Base-by-base conservation (phyloP, 1,139 yeast species). In the Geotrichum reessii region DNA sequence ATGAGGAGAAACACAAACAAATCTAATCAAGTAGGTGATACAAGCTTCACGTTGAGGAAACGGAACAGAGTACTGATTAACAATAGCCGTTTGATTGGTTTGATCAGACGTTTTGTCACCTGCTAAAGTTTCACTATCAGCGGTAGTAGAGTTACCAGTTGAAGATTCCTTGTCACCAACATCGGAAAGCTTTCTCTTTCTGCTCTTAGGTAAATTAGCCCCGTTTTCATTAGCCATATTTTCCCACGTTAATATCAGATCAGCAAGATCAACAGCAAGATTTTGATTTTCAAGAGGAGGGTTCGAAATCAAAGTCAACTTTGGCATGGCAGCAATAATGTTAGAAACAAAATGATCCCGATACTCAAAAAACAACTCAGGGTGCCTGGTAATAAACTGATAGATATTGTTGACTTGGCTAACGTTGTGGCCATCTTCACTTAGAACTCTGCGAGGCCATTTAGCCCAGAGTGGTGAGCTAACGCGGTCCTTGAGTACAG, bases 301-400 rank as follows among this genome's bases (percentile, higher is more conserved):
- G 65, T 86, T 89, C 7, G 93, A 84, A 68, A 87, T 77, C 57
- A 89, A 85, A 1, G 96, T 89, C 59, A 93, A 77, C 69, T 92
- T 91, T 25, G 96, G 96, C 92, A 95, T 87, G 0, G 97, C 96
- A n/a, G 95, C 83, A 56, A 93, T 88, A 57, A 93, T 87, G 63
- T 87, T 89, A 1, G 96, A 87, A 60, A 91, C 83, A 67, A 92
- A 93, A 63, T 90, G 91, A 66, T 91, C 97, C 61, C 98, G 80
- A 8, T 93, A 93, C 57, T 84, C 84, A 68, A 82, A 93, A 72
- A 95, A 93, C 57, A 90, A 74, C 61, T 86, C 93, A 0, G 95
- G 84, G 65, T 93, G 96, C 56, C 86, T 87, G 42, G 89, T 90
- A 72, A 95, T 84, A 68, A 92, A 91, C 67, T 91, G 96, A 66